Base-by-base conservation (phyloP, 2,329 filamentous ascomycete species). In the Ophiostoma novo-ulmi region DNA sequence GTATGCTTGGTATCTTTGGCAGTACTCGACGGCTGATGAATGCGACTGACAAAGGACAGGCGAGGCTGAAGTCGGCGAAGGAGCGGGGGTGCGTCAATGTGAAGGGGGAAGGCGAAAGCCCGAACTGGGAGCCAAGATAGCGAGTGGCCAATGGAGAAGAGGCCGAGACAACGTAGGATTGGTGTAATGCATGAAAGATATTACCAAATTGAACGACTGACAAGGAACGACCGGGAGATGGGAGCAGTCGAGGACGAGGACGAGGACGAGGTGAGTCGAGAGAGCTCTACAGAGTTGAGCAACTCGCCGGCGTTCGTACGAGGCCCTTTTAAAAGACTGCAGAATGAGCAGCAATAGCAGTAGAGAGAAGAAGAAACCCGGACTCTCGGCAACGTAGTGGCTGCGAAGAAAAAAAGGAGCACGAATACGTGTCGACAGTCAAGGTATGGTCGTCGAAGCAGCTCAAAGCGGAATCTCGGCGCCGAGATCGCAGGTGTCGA, bases 271-370 rank as follows among this genome's bases (percentile, higher is more conserved):
- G 61, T 17, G 58, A 36, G 31, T 64, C 6, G 26, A 64, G 26
- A 7, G 13, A 38, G 31, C 63, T 39, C 63, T 65, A 7, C 22
- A 20, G 63, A 65, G 63, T 26, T 41, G 36, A 5, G 20, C 17
- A 11, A 2, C 14, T 17, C 26, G 13, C 13, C 58, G 5, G 63
- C n/a, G 63, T 39, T 65, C 63, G 63, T 65, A 65, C 63, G 63
- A 65, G 63, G 10, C 63, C 36, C 36, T 65, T 39, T 22, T 65
- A 39, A n/a, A 64, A 39, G 17, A 64, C n/a, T 10, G n/a, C 52
- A 58, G 48, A 22, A 22, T 11, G 48, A 11, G n/a, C n/a, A 55
- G 6, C 11, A 58, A 48, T n/a, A 48, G 7, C 44, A 0, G 44
- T 20, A 48, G 44, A 48, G 3, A 58, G 52, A 58, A 31, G 22